phyloP scores from a whole-genome alignment of 495 filamentous ascomycete genomes.

The Chlorociboria aeruginascens region DNA sequence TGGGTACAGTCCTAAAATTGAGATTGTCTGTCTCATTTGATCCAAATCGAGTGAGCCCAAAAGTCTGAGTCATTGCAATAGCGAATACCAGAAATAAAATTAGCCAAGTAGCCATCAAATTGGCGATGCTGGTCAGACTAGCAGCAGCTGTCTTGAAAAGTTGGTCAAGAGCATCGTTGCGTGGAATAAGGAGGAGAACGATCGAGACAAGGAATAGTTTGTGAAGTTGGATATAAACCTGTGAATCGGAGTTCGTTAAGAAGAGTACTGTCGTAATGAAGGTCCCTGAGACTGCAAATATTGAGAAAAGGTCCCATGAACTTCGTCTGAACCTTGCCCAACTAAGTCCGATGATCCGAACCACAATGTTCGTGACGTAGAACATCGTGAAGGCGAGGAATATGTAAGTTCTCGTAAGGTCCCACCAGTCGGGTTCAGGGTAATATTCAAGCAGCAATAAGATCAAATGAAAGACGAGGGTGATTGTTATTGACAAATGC shows the following conservation, averaged over 20 bases:
- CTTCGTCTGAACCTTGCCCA: constrained; percentile 89
- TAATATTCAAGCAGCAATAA: constrained; percentile 81
- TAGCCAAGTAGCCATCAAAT: constrained; percentile 92
- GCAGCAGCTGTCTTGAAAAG: constrained; percentile 99
- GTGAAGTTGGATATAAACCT: constrained; percentile 65
- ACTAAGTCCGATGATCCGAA: constrained; percentile 78
- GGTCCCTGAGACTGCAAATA: constrained; percentile 75
- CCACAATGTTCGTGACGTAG: constrained; percentile 72
- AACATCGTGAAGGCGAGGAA: constrained; percentile 79
- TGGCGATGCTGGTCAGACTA: constrained; percentile 79
- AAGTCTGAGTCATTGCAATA: constrained; percentile 91
- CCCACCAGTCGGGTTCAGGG: constrained; percentile 55
- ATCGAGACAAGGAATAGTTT: constrained; percentile 91
- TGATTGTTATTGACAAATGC: constrained; percentile 66
- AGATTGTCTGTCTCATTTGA: constrained; percentile 61
- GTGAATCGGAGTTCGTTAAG: constrained; percentile 37
- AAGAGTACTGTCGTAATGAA: constrained; percentile 65
- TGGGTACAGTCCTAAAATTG: constrained; percentile 89
- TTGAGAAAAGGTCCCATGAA: constrained; percentile 89
- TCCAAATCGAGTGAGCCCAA: constrained; percentile 88
- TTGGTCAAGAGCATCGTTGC: constrained; percentile 95
- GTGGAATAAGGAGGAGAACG: constrained; percentile 82
- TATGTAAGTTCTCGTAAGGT: constrained; percentile 53
- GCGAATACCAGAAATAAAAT: constrained; percentile 93
- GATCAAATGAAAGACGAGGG: constrained; percentile 73